Conservation (phyloP, 176 grass and related monocot species). For the Hordeum vulgare region MorexV3_pseudomolecules_assembly NC_058522.1:18840437-18840936, state of each 20-base stretch:
- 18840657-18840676: constrained; percentile 29
- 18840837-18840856: constrained; percentile 16
- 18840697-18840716: constrained; percentile 6
- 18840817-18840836: constrained; percentile 12
- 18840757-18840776: constrained; percentile 9
- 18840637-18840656: constrained; percentile 32
- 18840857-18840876: constrained; percentile 34
- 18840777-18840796: constrained; percentile 14
- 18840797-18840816: constrained; percentile 19
- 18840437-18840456: constrained; percentile 21
- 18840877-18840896: neutral
- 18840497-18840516: constrained; percentile 70
- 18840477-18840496: constrained; percentile 35
- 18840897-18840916: neutral
- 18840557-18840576: constrained; percentile 17
- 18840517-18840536: constrained; percentile 47
- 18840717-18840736: constrained; percentile 29
- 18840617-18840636: neutral
- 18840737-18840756: constrained; percentile 20
- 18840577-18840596: constrained; percentile 57
- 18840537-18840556: constrained; percentile 31
- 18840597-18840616: constrained; percentile 52
- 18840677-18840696: constrained; percentile 38
- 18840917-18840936: neutral
- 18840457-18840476: constrained; percentile 10